Evolutionary conservation across 1,284 basidiomycete species (phyloP).

Genomic region (Cystobasidium slooffiae): DNA sequence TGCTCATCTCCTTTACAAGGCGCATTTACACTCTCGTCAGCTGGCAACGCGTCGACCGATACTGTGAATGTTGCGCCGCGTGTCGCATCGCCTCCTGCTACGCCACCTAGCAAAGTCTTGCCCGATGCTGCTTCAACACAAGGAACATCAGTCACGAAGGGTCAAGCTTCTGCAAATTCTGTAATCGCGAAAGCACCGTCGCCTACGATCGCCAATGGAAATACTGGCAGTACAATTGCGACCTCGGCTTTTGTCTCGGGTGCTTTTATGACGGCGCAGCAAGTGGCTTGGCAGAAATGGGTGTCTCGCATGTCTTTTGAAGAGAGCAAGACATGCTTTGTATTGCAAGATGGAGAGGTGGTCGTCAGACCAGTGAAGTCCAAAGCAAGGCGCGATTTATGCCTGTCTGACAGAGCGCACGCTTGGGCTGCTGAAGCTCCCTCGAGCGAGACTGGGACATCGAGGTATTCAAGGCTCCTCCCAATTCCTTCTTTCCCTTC

Average conservation of each 20-base stretch:
- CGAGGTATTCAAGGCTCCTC: neutral
- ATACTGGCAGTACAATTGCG: neutral
- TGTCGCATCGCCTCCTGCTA: too few species aligned
- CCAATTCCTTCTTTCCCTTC: neutral
- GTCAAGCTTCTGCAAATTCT: neutral
- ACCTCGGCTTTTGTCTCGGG: neutral
- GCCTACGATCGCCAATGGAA: neutral
- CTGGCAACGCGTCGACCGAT: neutral
- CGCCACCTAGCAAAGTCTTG: too few species aligned
- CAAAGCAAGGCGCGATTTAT: neutral
- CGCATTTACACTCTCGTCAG: neutral
- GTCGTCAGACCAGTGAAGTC: neutral
- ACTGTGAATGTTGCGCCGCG: neutral
- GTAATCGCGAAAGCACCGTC: neutral
- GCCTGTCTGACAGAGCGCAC: slow-evolving; percentile 4
- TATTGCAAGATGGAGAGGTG: neutral
- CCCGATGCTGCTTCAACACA: too few species aligned
- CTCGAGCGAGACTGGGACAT: neutral
- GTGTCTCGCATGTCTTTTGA: neutral
- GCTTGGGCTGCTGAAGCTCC: slow-evolving; percentile 1
- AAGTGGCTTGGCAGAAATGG: slow-evolving; percentile 3
- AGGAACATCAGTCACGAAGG: neutral
- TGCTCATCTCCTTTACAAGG: neutral
- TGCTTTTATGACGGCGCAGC: neutral
- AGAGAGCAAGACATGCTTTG: neutral